phyloP scores from a whole-genome alignment of 2,329 filamentous ascomycete species.

The Exophiala calicioides region DNA sequence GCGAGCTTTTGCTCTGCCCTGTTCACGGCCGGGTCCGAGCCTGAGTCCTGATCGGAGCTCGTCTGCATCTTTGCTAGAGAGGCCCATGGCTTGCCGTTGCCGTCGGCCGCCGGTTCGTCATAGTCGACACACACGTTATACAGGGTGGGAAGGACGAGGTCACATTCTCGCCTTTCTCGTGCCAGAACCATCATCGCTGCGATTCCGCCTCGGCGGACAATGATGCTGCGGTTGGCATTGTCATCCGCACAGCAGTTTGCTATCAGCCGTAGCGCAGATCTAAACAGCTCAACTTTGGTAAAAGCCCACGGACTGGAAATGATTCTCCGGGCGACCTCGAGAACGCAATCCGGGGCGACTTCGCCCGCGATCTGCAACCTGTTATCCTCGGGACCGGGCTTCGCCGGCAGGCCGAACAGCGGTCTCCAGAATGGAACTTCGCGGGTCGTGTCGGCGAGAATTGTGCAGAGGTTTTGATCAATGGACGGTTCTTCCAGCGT shows the following conservation, averaged over 20 bases:
- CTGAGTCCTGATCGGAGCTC: slow-evolving; percentile 1
- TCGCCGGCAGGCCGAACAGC: slow-evolving; percentile 18
- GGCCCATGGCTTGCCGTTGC: slow-evolving; percentile 11
- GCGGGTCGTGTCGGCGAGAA: slow-evolving; percentile 24
- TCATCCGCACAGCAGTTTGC: slow-evolving; percentile 33
- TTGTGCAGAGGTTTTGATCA: slow-evolving; percentile 2
- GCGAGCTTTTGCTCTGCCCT: slow-evolving; percentile 27
- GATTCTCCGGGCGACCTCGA: slow-evolving; percentile 25
- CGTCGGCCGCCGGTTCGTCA: slow-evolving; percentile 23
- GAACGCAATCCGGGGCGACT: slow-evolving; percentile 22
- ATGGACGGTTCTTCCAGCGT: not conserved
- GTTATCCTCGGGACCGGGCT: slow-evolving; percentile 1
- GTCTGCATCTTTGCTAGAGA: slow-evolving; percentile 1
- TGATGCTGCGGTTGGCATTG: slow-evolving; percentile 28
- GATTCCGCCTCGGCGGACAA: slow-evolving; percentile 24
- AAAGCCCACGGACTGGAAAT: slow-evolving; percentile 5
- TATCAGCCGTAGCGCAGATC: slow-evolving; percentile 26
- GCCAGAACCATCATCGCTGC: slow-evolving; percentile 19
- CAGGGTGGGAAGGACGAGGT: slow-evolving; percentile 27
- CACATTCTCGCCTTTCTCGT: slow-evolving; percentile 13
- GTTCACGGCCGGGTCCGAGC: slow-evolving; percentile 10
- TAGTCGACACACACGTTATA: slow-evolving; percentile 31
- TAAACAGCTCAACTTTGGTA: slow-evolving; percentile 6
- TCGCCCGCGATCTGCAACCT: not conserved
- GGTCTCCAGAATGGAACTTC: slow-evolving; percentile 24